These are phyloP conservation scores for Forsythia suspensa DNA, from an alignment of 257 asterid species.

Conservation along the genomic window DNA sequence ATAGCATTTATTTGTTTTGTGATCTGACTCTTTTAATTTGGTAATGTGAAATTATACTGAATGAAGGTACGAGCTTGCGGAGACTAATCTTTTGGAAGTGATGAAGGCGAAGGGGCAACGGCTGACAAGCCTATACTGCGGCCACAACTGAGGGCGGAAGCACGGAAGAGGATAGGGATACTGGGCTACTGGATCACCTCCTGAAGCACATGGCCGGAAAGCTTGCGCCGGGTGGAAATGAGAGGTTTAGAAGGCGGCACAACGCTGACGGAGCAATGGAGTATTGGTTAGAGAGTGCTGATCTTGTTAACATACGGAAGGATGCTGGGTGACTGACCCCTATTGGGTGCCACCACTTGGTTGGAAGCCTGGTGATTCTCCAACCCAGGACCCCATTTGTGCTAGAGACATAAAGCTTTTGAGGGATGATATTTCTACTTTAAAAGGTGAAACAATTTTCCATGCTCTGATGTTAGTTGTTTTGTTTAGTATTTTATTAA, in stretches of 20 bases:
- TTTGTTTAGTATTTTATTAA: not conserved
- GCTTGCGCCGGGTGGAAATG: conserved; percentile 62
- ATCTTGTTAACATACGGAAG: conserved; percentile 52
- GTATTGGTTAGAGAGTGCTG: conserved; percentile 95
- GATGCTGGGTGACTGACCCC: conserved; percentile 86
- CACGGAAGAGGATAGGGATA: conserved; percentile 93
- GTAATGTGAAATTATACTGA: not conserved
- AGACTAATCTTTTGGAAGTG: not conserved
- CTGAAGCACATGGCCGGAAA: conserved; percentile 96
- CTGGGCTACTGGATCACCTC: conserved; percentile 94
- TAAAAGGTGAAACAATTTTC: conserved; percentile 49
- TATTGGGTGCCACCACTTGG: conserved; percentile 98
- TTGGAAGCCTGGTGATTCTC: conserved; percentile 89
- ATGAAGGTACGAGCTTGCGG: conserved; percentile 58
- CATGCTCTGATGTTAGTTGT: not conserved
- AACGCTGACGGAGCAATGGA: conserved; percentile 88
- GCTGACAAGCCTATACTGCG: conserved; percentile 68
- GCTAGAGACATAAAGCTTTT: conserved; percentile 65
- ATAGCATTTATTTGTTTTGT: not conserved
- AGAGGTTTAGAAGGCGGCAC: not conserved
- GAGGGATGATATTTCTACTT: conserved; percentile 50
- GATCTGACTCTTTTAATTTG: not conserved
- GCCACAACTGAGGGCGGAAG: conserved; percentile 87
- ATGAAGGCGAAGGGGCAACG: conserved; percentile 54
- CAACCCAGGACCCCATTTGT: conserved; percentile 85